These are phyloP conservation scores for Globisporangium heterothallicum DNA, from an alignment of 352 stramenopile species.

Conservation along the genomic window DNA sequence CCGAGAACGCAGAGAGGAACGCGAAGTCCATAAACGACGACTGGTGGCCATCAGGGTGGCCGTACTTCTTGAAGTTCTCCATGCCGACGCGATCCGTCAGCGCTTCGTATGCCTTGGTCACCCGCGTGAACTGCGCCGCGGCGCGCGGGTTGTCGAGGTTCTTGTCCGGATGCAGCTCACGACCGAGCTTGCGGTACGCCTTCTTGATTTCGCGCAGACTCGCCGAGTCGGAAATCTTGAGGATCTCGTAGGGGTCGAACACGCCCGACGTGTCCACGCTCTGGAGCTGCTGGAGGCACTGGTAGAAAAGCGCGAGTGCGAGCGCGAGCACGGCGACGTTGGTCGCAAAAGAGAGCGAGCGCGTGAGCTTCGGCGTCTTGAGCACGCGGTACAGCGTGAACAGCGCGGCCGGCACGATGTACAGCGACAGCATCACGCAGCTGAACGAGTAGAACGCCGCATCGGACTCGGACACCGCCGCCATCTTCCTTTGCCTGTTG, in stretches of 20 bases:
- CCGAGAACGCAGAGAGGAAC: conserved; percentile 51
- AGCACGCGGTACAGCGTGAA: conserved; percentile 50
- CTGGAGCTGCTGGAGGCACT: conserved; percentile 55
- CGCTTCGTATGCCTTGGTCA: conserved; percentile 85
- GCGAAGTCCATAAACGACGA: conserved; percentile 72
- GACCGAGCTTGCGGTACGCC: conserved; percentile 59
- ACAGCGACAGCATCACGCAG: conserved; percentile 77
- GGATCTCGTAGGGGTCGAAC: conserved; percentile 86
- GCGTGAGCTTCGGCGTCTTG: conserved; percentile 37
- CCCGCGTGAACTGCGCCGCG: conserved; percentile 47
- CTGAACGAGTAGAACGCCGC: conserved; percentile 79
- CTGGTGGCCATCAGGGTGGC: conserved; percentile 73
- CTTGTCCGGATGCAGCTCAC: conserved; percentile 79
- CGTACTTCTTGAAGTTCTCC: conserved; percentile 75
- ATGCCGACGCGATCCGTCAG: conserved; percentile 69
- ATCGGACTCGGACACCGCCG: conserved; percentile 58
- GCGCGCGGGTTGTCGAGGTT: conserved; percentile 48
- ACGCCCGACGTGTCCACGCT: conserved; percentile 68
- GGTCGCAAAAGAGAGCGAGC: conserved; percentile 39
- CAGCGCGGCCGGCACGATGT: conserved; percentile 54
- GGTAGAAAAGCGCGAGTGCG: conserved; percentile 34
- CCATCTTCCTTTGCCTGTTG: conserved; percentile 11
- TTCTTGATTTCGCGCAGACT: conserved; percentile 66
- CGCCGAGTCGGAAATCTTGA: conserved; percentile 53
- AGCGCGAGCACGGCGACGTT: conserved; percentile 49